Conservation (phyloP, 768 basidiomycete species). For the Boletus barrowsii region DNA sequence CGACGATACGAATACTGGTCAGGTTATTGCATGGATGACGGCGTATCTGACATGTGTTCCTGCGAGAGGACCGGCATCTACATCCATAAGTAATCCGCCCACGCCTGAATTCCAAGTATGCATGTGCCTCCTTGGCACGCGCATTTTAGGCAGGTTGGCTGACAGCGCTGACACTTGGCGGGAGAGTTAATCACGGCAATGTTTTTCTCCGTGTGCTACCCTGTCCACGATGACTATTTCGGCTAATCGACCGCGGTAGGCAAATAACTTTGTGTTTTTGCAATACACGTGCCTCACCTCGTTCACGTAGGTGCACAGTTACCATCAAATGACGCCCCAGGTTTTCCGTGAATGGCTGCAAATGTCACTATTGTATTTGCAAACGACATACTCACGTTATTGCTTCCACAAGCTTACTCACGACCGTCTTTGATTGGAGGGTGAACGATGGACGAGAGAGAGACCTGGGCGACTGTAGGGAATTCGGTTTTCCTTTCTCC, state of each 20-base stretch:
- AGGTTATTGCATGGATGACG: background rate
- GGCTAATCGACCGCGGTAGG: background rate
- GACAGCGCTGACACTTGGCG: background rate
- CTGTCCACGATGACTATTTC: background rate
- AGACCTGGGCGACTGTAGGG: too few relatives aligned
- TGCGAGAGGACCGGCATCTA: background rate
- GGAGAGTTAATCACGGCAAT: background rate
- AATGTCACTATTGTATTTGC: background rate
- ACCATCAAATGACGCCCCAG: background rate
- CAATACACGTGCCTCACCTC: background rate
- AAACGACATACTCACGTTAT: background rate
- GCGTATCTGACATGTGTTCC: background rate
- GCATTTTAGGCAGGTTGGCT: background rate
- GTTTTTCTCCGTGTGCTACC: background rate
- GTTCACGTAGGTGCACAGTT: background rate
- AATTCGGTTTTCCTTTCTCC: too few relatives aligned
- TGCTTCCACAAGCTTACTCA: too few relatives aligned
- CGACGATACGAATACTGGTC: constrained; percentile 8
- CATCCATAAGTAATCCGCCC: background rate
- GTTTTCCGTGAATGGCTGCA: background rate
- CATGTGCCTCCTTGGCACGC: constrained; percentile 1
- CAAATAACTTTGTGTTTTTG: constrained; percentile 6
- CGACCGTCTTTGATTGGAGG: too few relatives aligned
- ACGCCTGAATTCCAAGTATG: constrained; percentile 7
- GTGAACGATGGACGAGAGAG: too few relatives aligned